Evolutionary conservation across 371 early-diverging fungal species (phyloP).

Genomic region (Actinomortierella wolfii): DNA sequence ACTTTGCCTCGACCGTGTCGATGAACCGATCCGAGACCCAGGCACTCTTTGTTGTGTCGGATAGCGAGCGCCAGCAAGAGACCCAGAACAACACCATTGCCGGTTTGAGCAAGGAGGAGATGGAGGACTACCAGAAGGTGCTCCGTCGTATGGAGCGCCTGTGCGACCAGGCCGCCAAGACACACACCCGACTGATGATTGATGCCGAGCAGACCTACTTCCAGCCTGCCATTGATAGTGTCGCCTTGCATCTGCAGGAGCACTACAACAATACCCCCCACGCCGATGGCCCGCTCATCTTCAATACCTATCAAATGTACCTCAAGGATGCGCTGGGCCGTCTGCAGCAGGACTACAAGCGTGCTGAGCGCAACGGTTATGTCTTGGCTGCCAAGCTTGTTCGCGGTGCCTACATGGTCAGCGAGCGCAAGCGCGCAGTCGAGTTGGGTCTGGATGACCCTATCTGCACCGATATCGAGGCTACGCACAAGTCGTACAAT

Average conservation of each 20-base stretch:
- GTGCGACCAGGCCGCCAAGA: conserved; percentile 61
- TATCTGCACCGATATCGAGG: conserved; percentile 80
- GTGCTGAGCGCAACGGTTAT: conserved; percentile 71
- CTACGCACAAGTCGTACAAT: conserved; percentile 88
- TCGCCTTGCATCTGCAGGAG: conserved; percentile 70
- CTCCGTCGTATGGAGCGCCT: conserved; percentile 68
- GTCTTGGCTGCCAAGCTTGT: conserved; percentile 92
- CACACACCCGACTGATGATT: conserved; percentile 80
- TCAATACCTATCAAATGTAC: conserved; percentile 97
- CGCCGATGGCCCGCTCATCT: conserved; percentile 67
- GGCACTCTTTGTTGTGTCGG: conserved; percentile 44
- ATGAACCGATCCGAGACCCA: conserved; percentile 58
- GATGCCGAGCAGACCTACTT: conserved; percentile 96
- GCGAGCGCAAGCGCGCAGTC: conserved; percentile 82
- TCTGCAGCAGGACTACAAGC: conserved; percentile 72
- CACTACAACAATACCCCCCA: conserved; percentile 65
- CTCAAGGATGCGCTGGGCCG: conserved; percentile 72
- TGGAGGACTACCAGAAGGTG: conserved; percentile 75
- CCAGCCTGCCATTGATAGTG: conserved; percentile 91
- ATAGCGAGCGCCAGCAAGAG: conserved; percentile 9
- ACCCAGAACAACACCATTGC: conserved; percentile 8
- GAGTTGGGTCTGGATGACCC: conserved; percentile 75
- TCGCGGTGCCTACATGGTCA: conserved; percentile 92
- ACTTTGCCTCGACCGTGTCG: conserved; percentile 61
- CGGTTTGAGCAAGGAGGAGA: conserved; percentile 55